phyloP scores from a whole-genome alignment of 2,329 filamentous ascomycete genomes.

The Paecilomyces dactylethromorphus region DNA sequence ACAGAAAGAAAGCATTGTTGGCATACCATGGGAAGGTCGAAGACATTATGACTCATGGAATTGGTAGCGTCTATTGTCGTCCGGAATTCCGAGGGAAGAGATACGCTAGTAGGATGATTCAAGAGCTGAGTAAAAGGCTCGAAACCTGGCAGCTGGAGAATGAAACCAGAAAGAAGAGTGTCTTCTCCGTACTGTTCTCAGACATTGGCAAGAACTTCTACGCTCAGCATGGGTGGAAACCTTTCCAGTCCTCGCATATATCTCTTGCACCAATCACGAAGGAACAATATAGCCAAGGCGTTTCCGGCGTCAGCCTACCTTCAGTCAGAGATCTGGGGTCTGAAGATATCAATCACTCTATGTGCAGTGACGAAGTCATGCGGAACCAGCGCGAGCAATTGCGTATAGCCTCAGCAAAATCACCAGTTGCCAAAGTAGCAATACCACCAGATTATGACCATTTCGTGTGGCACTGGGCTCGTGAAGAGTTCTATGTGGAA shows the following conservation, averaged over 20 bases:
- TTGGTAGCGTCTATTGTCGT: constrained; percentile 74
- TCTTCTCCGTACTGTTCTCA: constrained; percentile 77
- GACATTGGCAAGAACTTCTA: constrained; percentile 85
- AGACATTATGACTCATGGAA: constrained; percentile 57
- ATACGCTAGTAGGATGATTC: constrained; percentile 72
- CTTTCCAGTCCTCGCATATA: constrained; percentile 67
- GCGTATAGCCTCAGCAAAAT: constrained; percentile 36
- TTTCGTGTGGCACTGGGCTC: constrained; percentile 69
- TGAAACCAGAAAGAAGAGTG: constrained; percentile 31
- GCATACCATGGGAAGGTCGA: constrained; percentile 50
- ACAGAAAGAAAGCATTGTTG: constrained; percentile 34
- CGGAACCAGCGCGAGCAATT: constrained; percentile 59
- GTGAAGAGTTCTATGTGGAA: constrained; percentile 70
- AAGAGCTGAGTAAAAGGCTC: constrained; percentile 53
- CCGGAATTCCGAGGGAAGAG: constrained; percentile 61
- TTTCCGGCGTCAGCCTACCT: constrained; percentile 18
- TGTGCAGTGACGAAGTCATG: constrained; percentile 60
- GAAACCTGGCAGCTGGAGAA: constrained; percentile 47
- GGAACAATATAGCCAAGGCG: constrained; percentile 11
- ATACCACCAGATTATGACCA: constrained; percentile 62
- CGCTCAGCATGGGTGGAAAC: constrained; percentile 66
- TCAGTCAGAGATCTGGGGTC: constrained; percentile 24
- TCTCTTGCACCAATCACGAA: constrained; percentile 46
- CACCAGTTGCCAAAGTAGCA: constrained; percentile 51
- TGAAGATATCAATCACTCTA: constrained; percentile 24